Evolutionary conservation across 1,139 yeast genomes (phyloP).

Genomic region (Magnusiomyces starmeri): DNA sequence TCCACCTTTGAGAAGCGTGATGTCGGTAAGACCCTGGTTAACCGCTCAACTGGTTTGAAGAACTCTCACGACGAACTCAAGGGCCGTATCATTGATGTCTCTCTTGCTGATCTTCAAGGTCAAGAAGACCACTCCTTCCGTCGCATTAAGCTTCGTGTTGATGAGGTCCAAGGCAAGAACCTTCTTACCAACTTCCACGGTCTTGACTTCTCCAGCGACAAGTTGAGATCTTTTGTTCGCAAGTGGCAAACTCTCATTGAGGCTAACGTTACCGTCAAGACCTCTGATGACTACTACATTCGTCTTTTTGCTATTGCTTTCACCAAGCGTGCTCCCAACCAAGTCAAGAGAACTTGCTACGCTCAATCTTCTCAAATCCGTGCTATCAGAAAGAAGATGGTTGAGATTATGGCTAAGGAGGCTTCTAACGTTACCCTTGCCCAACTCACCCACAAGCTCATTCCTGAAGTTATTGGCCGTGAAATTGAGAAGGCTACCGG

Average conservation of each 20-base stretch:
- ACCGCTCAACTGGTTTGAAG: constrained; percentile 88
- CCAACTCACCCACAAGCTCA: constrained; percentile 80
- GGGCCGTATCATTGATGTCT: constrained; percentile 85
- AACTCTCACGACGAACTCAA: constrained; percentile 87
- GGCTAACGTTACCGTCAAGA: constrained; percentile 87
- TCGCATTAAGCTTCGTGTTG: constrained; percentile 83
- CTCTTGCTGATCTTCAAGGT: constrained; percentile 85
- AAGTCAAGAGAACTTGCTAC: constrained; percentile 83
- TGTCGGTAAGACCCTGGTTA: constrained; percentile 90
- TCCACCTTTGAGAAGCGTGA: constrained; percentile 89
- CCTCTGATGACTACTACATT: constrained; percentile 82
- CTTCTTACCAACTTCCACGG: constrained; percentile 94
- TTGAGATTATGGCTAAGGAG: constrained; percentile 79
- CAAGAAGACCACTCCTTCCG: constrained; percentile 90
- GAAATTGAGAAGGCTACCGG: constrained; percentile 83
- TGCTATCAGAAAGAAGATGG: constrained; percentile 79
- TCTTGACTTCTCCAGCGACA: constrained; percentile 84
- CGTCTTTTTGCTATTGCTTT: constrained; percentile 86
- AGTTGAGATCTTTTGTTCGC: constrained; percentile 84
- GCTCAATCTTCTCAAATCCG: constrained; percentile 89
- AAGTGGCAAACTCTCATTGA: constrained; percentile 91
- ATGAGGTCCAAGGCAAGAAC: constrained; percentile 90
- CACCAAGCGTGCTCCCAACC: constrained; percentile 88
- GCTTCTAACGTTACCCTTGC: constrained; percentile 78
- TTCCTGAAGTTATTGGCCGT: constrained; percentile 87